Percentiles rank a stretch among this genome's conserved stretches.
phyloP scores from a whole-genome alignment of 176 grass and related monocot species.

The Bromus sterilis region DNA sequence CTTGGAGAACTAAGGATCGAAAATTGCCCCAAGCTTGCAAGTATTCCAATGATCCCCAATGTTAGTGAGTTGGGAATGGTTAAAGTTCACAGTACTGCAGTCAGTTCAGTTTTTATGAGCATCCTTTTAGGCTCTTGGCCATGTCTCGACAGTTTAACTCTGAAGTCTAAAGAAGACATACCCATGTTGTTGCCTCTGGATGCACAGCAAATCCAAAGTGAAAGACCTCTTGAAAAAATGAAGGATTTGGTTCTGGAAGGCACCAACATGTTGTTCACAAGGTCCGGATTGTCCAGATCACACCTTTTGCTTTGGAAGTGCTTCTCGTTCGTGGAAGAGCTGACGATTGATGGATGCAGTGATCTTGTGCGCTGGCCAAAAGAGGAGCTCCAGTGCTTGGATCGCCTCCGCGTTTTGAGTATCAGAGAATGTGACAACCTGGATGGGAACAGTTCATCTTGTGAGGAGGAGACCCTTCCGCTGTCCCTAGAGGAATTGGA shows the following conservation, averaged over 20 bases:
- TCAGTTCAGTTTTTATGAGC: not conserved
- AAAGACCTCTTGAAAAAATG: not conserved
- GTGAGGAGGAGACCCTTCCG: not conserved
- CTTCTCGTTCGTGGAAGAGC: not conserved
- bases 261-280: not conserved
- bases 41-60: not conserved
- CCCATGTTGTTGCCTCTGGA: not conserved
- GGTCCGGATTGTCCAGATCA: not conserved
- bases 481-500: not conserved
- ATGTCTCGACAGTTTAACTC: not conserved
- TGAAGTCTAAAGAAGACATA: not conserved
- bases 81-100: too few relatives aligned
- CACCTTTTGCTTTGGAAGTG: not conserved
- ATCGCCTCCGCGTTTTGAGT: not conserved
- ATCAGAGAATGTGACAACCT: rapidly evolving
- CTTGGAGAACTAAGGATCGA: not conserved
- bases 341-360: rapidly evolving
- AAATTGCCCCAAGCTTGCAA: not conserved
- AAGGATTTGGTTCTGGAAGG: not conserved
- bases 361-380: not conserved
- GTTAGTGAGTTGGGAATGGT: not conserved
- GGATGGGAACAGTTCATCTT: not conserved
- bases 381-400: not conserved
- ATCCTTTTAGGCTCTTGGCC: not conserved
- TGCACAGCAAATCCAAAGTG: not conserved